A percentile compares a stretch with the other conserved stretches of the same genome.
These are phyloP conservation scores for Mucor irregularis DNA, from an alignment of 371 early-diverging fungal species.

Conservation along the genomic window DNA sequence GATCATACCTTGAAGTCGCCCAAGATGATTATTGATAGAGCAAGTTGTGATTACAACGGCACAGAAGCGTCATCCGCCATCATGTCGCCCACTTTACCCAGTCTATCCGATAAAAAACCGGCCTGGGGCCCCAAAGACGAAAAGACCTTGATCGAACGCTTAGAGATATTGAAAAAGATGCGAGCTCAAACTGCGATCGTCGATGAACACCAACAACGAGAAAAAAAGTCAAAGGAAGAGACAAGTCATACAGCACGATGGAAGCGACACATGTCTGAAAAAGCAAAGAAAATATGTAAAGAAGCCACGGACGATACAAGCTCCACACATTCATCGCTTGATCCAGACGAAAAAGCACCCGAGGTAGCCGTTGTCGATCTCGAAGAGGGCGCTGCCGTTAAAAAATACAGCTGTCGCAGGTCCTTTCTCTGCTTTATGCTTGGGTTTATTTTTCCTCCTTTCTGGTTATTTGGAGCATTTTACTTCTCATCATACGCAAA, in stretches of 20 bases:
- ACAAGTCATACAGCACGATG: constrained; percentile 4
- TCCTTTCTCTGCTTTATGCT: constrained; percentile 22
- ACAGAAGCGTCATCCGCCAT: neutral
- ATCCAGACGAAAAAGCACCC: constrained; percentile 1
- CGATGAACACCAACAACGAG: neutral
- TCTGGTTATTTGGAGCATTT: constrained; percentile 25
- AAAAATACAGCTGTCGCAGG: constrained; percentile 6
- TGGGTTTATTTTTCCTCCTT: constrained; percentile 27
- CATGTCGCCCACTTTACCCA: constrained; percentile 13
- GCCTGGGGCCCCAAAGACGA: constrained; percentile 10
- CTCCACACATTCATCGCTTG: neutral
- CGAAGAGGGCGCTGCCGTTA: neutral
- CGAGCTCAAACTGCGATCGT: constrained; percentile 2
- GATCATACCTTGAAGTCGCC: neutral
- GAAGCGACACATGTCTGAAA: constrained; percentile 8
- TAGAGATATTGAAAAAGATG: constrained; percentile 22
- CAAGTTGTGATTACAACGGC: constrained; percentile 5
- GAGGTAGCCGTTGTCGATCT: neutral
- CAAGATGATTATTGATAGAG: neutral
- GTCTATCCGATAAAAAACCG: neutral
- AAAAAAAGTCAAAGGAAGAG: neutral
- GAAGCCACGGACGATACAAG: constrained; percentile 2
- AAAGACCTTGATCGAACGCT: constrained; percentile 8
- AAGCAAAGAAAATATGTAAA: constrained; percentile 14
- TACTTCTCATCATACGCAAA: constrained; percentile 15